A percentile compares a stretch with the other conserved stretches of the same genome.
Conservation (phyloP, 2,329 filamentous ascomycete genomes). For the Mariannaea elegans region DNA sequence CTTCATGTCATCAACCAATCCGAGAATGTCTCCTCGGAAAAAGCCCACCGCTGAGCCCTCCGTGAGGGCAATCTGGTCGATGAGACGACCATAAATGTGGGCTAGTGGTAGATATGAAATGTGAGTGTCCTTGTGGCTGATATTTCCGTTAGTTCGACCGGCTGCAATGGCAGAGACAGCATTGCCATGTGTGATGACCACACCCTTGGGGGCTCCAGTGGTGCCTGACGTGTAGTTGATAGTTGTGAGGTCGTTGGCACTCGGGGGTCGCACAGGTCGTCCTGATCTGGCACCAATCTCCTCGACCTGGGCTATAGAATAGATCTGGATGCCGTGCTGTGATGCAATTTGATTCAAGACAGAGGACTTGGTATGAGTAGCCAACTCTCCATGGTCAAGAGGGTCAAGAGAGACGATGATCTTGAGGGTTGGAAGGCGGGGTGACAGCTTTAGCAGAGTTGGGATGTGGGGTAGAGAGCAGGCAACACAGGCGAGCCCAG, state of each 20-base stretch:
- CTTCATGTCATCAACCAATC: conserved; percentile 91
- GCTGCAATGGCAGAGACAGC: conserved; percentile 77
- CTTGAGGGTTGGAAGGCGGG: conserved; percentile 83
- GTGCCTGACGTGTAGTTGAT: conserved; percentile 93
- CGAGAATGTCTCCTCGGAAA: conserved; percentile 90
- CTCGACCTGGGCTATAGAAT: conserved; percentile 84
- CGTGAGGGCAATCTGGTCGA: conserved; percentile 79
- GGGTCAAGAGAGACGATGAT: conserved; percentile 88
- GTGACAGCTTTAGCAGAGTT: conserved; percentile 78
- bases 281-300: conserved; percentile 77
- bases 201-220: conserved; percentile 84
- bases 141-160: conserved; percentile 64
- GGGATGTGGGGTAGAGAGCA: conserved; percentile 85
- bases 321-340: conserved; percentile 79
- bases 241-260: conserved; percentile 80
- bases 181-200: conserved; percentile 82
- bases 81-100: conserved; percentile 90
- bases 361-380: conserved; percentile 80
- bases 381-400: conserved; percentile 79
- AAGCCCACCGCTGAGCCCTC: conserved; percentile 83
- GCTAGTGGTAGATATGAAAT: conserved; percentile 93
- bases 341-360: conserved; percentile 79
- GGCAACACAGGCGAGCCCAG: conserved; percentile 77
- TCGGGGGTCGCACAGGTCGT: conserved; percentile 75
- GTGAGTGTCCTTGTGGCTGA: conserved; percentile 65